phyloP scores from a whole-genome alignment of 192 early-diverging fungal genomes.

The Coemansia sp. region DNA sequence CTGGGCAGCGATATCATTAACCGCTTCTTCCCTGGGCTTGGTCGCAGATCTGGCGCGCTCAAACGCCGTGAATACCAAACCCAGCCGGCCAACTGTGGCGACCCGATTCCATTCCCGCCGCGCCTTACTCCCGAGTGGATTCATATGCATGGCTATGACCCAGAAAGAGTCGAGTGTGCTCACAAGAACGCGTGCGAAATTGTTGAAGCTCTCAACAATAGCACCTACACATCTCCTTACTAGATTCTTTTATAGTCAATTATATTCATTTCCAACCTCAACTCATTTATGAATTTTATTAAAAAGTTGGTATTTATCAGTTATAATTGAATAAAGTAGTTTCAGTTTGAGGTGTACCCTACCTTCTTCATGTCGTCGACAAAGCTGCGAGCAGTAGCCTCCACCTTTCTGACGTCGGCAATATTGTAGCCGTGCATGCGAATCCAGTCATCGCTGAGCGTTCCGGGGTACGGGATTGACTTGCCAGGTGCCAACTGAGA shows the following conservation, averaged over 20 bases:
- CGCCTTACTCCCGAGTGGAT: conserved; percentile 48
- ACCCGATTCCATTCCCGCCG: conserved; percentile 44
- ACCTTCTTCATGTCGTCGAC: conserved; percentile 48
- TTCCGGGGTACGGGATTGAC: conserved; percentile 37
- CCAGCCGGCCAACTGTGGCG: conserved; percentile 19
- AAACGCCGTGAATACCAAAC: conserved; percentile 33
- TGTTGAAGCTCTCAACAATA: conserved; percentile 52
- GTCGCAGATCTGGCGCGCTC: neutral
- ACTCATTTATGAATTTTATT: neutral
- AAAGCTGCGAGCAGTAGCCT: conserved; percentile 34
- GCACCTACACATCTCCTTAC: conserved; percentile 51
- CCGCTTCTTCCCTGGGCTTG: conserved; percentile 45
- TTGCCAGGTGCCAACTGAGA: conserved; percentile 5
- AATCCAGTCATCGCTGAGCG: conserved; percentile 39
- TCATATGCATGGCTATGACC: conserved; percentile 44
- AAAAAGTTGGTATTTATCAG: neutral
- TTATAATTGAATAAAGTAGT: conserved; percentile 7
- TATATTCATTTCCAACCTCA: neutral
- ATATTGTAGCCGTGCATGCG: conserved; percentile 33
- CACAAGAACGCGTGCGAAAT: conserved; percentile 46
- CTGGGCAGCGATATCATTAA: conserved; percentile 30
- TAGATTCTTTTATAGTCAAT: conserved; percentile 19
- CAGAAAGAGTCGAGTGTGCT: conserved; percentile 35
- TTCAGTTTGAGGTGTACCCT: conserved; percentile 44
- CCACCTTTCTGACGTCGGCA: conserved; percentile 17